These are phyloP conservation scores for Triangularia verruculosa DNA, from an alignment of 2,329 filamentous ascomycete species.

Conservation along the genomic window DNA sequence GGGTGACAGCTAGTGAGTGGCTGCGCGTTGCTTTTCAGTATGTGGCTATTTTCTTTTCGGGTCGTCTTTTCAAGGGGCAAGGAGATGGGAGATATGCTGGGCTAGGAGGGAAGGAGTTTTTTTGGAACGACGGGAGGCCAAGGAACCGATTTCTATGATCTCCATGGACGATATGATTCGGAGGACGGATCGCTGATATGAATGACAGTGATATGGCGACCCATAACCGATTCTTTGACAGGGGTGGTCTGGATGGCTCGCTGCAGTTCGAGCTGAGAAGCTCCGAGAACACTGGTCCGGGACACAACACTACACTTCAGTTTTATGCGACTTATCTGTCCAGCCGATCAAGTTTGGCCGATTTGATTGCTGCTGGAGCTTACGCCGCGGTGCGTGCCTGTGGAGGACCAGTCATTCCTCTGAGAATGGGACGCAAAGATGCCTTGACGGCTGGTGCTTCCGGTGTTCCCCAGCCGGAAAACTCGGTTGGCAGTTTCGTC, in stretches of 20 bases:
- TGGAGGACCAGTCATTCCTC: constrained; percentile 53
- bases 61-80: neutral
- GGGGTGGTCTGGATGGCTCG: constrained; percentile 58
- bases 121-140: neutral
- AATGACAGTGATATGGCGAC: constrained; percentile 37
- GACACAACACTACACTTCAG: constrained; percentile 50
- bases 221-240: constrained; percentile 44
- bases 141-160: too few relatives aligned
- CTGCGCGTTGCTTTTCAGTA: constrained; percentile 61
- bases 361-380: constrained; percentile 57
- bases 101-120: neutral
- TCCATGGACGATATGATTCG: too few relatives aligned
- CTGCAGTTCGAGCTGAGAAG: constrained; percentile 56
- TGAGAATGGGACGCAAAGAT: constrained; percentile 54
- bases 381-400: constrained; percentile 58
- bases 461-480: constrained; percentile 58
- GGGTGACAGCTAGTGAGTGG: constrained; percentile 60
- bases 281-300: constrained; percentile 56
- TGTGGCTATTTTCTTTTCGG: constrained; percentile 36
- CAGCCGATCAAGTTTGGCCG: constrained; percentile 50
- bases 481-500: constrained; percentile 49
- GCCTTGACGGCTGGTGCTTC: constrained; percentile 44
- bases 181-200: constrained; percentile 5
- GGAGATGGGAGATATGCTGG: too few relatives aligned
- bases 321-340: constrained; percentile 55